phyloP scores from a whole-genome alignment of 2,329 filamentous ascomycete species.

The Amylocarpus encephaloides region DNA sequence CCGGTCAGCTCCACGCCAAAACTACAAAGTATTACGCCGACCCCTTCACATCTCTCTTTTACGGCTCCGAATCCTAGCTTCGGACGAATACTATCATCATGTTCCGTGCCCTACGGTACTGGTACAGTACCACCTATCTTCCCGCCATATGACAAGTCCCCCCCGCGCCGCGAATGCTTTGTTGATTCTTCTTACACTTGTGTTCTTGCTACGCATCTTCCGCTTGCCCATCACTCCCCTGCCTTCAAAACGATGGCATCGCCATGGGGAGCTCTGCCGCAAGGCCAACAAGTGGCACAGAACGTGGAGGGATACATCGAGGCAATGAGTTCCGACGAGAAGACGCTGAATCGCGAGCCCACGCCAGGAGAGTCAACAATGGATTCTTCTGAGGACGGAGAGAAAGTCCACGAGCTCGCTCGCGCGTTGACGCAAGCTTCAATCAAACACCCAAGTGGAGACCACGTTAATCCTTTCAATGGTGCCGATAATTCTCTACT shows the following conservation, averaged over 20 bases:
- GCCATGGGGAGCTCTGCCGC: constrained; percentile 10
- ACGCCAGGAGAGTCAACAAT: constrained; percentile 8
- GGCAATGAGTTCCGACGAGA: constrained; percentile 3
- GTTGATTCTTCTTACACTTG: background rate
- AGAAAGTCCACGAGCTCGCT: constrained; percentile 22
- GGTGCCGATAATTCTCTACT: constrained; percentile 43
- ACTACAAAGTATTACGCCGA: no score
- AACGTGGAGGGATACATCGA: constrained; percentile 4
- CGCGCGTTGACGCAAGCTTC: constrained; percentile 24
- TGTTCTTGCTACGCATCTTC: background rate
- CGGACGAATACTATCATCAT: no score
- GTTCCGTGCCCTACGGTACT: no score
- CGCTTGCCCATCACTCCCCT: background rate
- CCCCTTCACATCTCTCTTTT: no score
- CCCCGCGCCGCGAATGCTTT: background rate
- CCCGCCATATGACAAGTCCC: no score
- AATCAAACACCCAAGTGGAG: constrained; percentile 18
- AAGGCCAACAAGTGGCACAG: constrained; percentile 6
- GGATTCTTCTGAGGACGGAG: constrained; percentile 17
- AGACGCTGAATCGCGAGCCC: constrained; percentile 3
- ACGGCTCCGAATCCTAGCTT: no score
- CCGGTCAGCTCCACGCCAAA: no score
- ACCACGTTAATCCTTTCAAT: constrained; percentile 44
- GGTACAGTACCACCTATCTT: no score
- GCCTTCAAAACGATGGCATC: constrained; percentile 12